A percentile compares a stretch with the other conserved stretches of the same genome.
Conservation (phyloP, 495 filamentous ascomycete species). For the Penicillium ochrochloron region DNA sequence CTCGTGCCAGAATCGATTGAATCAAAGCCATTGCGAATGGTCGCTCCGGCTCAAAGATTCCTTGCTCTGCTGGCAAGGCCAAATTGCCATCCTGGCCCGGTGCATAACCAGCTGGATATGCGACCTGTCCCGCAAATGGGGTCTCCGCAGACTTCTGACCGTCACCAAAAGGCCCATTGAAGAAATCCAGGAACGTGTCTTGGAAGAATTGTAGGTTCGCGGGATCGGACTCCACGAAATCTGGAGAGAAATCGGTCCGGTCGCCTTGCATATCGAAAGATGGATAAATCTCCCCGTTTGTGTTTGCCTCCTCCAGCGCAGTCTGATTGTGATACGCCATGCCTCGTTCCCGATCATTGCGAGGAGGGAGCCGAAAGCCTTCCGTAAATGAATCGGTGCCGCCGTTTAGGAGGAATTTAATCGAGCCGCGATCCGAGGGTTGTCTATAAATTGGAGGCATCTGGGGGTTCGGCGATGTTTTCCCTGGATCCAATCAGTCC, state of each 20-base stretch:
- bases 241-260: slow-evolving; percentile 25
- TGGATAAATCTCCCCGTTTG: slow-evolving; percentile 20
- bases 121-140: slow-evolving; percentile 27
- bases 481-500: slow-evolving; percentile 21
- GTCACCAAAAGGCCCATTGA: slow-evolving; percentile 47
- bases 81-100: slow-evolving; percentile 28
- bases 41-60: slow-evolving; percentile 41
- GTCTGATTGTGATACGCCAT: slow-evolving; percentile 40
- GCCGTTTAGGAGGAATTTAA: slow-evolving; percentile 53
- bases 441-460: slow-evolving; percentile 25
- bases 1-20: slow-evolving; percentile 43
- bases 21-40: slow-evolving; percentile 44
- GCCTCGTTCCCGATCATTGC: slow-evolving; percentile 43
- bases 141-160: slow-evolving; percentile 31
- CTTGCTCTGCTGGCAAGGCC: slow-evolving; percentile 22
- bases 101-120: slow-evolving; percentile 23
- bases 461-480: slow-evolving; percentile 19
- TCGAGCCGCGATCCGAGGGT: slow-evolving; percentile 50
- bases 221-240: slow-evolving; percentile 34
- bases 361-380: slow-evolving; percentile 47
- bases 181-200: slow-evolving; percentile 48
- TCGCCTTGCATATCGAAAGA: slow-evolving; percentile 27
- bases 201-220: slow-evolving; percentile 41
- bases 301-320: slow-evolving; percentile 30
- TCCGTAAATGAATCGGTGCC: slow-evolving; percentile 53